phyloP scores from a whole-genome alignment of 2,329 filamentous ascomycete species.

The Ophiostoma quercus region DNA sequence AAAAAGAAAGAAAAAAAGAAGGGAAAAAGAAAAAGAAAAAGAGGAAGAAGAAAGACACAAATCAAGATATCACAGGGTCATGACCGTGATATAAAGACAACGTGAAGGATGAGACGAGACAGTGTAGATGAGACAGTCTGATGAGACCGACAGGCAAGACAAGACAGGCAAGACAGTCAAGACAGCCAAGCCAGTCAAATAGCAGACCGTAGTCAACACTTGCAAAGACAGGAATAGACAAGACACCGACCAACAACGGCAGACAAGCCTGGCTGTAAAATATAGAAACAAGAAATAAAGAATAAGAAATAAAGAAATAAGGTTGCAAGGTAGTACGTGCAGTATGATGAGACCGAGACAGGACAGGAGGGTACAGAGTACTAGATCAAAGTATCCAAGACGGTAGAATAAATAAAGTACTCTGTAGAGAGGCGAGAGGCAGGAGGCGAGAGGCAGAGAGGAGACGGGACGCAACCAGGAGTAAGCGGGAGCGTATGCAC shows the following conservation, averaged over 20 bases:
- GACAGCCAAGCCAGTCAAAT: background rate
- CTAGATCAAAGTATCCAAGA: background rate
- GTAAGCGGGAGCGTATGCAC: background rate
- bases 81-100: background rate
- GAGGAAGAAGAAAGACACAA: background rate
- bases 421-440: no score
- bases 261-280: background rate
- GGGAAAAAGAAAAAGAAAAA: background rate
- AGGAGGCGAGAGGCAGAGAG: background rate
- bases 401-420: background rate
- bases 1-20: constrained; percentile 9
- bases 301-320: background rate
- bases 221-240: background rate
- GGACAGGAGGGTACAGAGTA: background rate
- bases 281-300: background rate
- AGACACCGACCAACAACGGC: background rate
- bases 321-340: constrained; percentile 6
- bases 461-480: background rate
- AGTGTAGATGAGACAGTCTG: background rate
- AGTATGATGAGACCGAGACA: constrained; percentile 3
- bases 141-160: background rate
- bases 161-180: no score
- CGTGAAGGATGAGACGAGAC: background rate
- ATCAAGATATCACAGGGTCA: constrained; percentile 1
- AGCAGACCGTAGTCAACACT: background rate